Conservation (phyloP, 805 yeast genomes). For the Jamesozyma jinghongensis region DNA sequence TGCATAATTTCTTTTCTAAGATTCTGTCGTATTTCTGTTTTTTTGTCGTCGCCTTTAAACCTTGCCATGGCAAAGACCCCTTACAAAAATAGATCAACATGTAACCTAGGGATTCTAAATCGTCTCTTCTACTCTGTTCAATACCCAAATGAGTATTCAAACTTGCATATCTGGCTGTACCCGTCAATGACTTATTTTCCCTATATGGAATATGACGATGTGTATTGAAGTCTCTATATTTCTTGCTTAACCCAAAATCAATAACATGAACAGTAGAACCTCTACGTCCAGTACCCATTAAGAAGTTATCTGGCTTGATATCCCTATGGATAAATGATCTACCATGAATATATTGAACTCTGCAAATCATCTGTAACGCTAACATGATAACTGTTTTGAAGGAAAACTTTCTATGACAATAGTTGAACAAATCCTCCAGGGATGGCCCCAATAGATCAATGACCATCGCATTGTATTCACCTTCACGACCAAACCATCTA, state of each 20-base stretch:
- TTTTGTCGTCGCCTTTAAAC: slow-evolving; percentile 91
- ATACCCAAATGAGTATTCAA: slow-evolving; percentile 94
- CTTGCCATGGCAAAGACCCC: slow-evolving; percentile 98
- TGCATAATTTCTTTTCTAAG: slow-evolving; percentile 88
- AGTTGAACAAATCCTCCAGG: slow-evolving; percentile 88
- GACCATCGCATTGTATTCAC: slow-evolving; percentile 94
- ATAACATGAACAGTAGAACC: slow-evolving; percentile 94
- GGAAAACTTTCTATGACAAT: slow-evolving; percentile 88
- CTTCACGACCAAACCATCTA: slow-evolving; percentile 94
- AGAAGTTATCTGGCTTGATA: slow-evolving; percentile 77
- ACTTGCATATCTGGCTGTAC: slow-evolving; percentile 94
- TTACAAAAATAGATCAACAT: slow-evolving; percentile 90
- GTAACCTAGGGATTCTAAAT: slow-evolving; percentile 88
- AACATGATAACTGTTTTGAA: slow-evolving; percentile 85
- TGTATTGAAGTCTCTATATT: slow-evolving; percentile 88
- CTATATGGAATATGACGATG: slow-evolving; percentile 93
- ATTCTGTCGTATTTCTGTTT: slow-evolving; percentile 95
- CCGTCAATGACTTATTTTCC: slow-evolving; percentile 92
- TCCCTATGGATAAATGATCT: slow-evolving; percentile 83
- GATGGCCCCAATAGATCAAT: slow-evolving; percentile 94
- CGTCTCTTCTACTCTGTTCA: slow-evolving; percentile 95
- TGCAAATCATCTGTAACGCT: slow-evolving; percentile 90
- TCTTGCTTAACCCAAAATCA: slow-evolving; percentile 90
- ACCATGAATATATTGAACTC: slow-evolving; percentile 93
- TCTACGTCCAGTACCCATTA: slow-evolving; percentile 82